Conservation (phyloP, 1,284 basidiomycete genomes). For the Earliella scabrosa region DNA sequence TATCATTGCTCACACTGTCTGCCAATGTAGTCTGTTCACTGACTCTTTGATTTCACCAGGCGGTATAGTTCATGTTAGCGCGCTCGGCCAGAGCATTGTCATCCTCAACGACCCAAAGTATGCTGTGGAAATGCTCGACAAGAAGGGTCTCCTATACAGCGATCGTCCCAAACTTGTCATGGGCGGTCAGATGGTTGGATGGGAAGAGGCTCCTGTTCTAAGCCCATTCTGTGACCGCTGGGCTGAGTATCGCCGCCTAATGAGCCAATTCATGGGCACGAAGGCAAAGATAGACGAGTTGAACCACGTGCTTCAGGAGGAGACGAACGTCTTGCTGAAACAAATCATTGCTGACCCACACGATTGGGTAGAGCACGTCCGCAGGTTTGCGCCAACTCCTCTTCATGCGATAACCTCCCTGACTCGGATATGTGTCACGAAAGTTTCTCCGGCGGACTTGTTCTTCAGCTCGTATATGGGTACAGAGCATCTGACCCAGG, state of each 20-base stretch:
- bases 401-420: neutral
- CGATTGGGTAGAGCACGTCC: constrained; percentile 24
- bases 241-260: constrained; percentile 55
- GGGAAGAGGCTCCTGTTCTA: constrained; percentile 65
- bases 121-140: constrained; percentile 65
- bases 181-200: constrained; percentile 59
- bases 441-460: constrained; percentile 35
- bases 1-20: too few relatives aligned
- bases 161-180: constrained; percentile 56
- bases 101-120: constrained; percentile 57
- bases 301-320: constrained; percentile 22
- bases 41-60: constrained; percentile 43
- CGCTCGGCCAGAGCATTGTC: constrained; percentile 62
- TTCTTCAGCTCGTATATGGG: constrained; percentile 38
- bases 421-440: neutral
- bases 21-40: too few relatives aligned
- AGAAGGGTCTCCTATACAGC: constrained; percentile 66
- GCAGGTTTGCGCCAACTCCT: constrained; percentile 21
- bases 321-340: constrained; percentile 23
- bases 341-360: constrained; percentile 24
- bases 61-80: constrained; percentile 56
- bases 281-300: constrained; percentile 26
- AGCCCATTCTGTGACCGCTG: constrained; percentile 63
- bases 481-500: constrained; percentile 32
- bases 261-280: constrained; percentile 31